Percentiles rank a stretch among this genome's conserved stretches.
Evolutionary conservation across 2,329 filamentous ascomycete species (phyloP).

Genomic region (Fusarium sp.): DNA sequence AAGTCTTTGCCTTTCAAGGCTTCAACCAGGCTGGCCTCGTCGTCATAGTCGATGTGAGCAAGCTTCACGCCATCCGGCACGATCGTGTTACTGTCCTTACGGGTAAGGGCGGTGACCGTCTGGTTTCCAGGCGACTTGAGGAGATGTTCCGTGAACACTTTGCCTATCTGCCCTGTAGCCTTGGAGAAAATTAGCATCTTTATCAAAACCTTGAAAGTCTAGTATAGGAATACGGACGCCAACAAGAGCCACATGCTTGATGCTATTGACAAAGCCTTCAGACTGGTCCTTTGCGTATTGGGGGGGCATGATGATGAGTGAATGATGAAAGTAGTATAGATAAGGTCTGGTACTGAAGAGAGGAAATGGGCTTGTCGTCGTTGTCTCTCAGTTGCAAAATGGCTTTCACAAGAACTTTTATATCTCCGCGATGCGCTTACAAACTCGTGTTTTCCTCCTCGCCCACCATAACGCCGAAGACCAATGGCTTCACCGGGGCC

Average conservation of each 20-base stretch:
- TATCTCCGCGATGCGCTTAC: not conserved
- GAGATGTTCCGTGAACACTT: not conserved
- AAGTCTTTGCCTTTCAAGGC: not conserved
- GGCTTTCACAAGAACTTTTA: not conserved
- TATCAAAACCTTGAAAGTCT: not conserved
- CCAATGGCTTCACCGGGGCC: not conserved
- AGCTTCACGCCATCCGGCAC: not conserved
- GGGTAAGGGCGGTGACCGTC: not conserved
- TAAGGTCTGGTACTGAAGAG: not conserved
- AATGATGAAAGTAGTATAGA: not conserved
- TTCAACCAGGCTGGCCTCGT: not conserved
- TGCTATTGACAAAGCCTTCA: not conserved
- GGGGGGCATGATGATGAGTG: not conserved
- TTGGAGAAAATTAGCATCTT: not conserved
- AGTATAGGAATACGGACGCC: not conserved
- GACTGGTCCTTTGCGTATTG: not conserved
- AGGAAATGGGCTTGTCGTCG: not conserved
- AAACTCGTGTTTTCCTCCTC: not conserved
- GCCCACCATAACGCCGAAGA: not conserved
- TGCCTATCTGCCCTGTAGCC: not conserved
- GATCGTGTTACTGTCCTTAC: not conserved
- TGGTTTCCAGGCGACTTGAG: not conserved
- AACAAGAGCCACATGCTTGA: not conserved
- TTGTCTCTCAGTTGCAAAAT: not conserved
- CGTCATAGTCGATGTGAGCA: not conserved